A percentile compares a stretch with the other conserved stretches of the same genome.
These are phyloP conservation scores for Coniochaeta sp. DNA, from an alignment of 2,329 filamentous ascomycete genomes.

Conservation along the genomic window DNA sequence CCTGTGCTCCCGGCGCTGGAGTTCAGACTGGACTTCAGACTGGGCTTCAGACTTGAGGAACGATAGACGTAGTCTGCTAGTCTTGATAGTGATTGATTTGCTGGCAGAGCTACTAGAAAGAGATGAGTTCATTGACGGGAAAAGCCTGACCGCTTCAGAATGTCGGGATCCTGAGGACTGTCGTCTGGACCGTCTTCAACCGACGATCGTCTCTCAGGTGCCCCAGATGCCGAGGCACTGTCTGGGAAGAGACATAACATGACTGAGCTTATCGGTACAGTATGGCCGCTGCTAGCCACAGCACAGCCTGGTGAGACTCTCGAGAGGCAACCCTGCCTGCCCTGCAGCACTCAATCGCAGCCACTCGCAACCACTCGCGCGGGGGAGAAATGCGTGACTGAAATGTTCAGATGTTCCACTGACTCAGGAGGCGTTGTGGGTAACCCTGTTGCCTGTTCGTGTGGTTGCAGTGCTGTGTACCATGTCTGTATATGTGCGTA, in stretches of 20 bases:
- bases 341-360: conserved; percentile 1
- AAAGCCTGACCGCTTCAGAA: too few species aligned
- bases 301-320: conserved; percentile 6
- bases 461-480: background rate
- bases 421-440: background rate
- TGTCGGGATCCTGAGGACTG: too few species aligned
- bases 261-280: background rate
- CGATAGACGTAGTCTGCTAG: too few species aligned
- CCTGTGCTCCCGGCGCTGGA: background rate
- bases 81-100: too few species aligned
- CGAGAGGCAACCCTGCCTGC: conserved; percentile 5
- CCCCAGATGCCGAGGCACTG: background rate
- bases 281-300: background rate
- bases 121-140: too few species aligned
- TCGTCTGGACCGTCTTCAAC: background rate
- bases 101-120: too few species aligned
- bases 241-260: background rate
- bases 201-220: background rate
- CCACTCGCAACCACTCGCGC: background rate
- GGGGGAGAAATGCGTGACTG: background rate
- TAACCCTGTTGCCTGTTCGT: background rate
- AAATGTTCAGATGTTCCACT: background rate
- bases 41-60: too few species aligned
- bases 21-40: background rate
- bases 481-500: too few species aligned